phyloP scores from a whole-genome alignment of 1,139 yeast species.

The Suhomyces maxii region DNA sequence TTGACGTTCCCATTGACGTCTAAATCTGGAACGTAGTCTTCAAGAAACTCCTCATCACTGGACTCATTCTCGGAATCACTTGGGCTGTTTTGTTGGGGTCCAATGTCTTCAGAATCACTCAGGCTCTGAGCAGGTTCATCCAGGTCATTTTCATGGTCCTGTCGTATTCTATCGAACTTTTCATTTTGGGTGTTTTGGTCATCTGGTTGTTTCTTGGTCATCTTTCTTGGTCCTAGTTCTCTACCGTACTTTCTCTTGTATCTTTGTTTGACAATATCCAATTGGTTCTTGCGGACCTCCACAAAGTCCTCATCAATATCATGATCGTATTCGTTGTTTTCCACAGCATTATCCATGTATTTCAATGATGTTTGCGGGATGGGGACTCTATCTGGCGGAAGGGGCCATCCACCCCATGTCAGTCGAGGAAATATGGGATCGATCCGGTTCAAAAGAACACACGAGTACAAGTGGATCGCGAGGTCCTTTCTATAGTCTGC shows the following conservation, averaged over 20 bases:
- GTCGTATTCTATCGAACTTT: too few species aligned
- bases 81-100: neutral
- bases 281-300: neutral
- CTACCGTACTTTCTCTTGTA: neutral
- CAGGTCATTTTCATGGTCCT: too few species aligned
- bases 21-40: neutral
- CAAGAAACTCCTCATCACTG: neutral
- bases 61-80: neutral
- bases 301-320: constrained; percentile 19
- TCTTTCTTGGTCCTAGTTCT: constrained; percentile 7
- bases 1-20: neutral
- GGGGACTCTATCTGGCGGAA: constrained; percentile 32
- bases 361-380: constrained; percentile 27
- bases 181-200: neutral
- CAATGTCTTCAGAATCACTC: neutral
- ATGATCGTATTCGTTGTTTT: constrained; percentile 14
- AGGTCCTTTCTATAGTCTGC: constrained; percentile 47
- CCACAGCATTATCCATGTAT: constrained; percentile 25
- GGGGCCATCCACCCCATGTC: constrained; percentile 53
- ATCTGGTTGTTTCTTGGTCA: neutral
- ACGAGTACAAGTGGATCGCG: constrained; percentile 53
- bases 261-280: neutral
- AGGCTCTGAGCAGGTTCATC: neutral
- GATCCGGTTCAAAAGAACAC: constrained; percentile 40
- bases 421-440: constrained; percentile 38